Evolutionary conservation across 2,329 filamentous ascomycete genomes (phyloP), one percentile per base, ranked within the genome.

Genomic region (Zalaria obscura): DNA sequence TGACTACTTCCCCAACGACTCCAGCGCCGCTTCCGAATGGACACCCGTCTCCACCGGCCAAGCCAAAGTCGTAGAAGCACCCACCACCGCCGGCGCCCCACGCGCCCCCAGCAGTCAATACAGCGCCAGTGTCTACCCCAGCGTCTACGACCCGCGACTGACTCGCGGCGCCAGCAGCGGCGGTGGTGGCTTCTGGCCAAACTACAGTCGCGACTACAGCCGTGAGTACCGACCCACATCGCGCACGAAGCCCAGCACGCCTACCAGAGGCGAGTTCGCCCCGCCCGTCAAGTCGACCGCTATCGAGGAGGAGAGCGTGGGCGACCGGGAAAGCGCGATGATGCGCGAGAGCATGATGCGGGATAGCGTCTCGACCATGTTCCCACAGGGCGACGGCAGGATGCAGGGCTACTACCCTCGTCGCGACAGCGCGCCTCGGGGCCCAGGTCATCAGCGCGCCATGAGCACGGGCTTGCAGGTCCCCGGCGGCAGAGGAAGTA

Each of bases 41-140:
- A 55, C 55, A 10, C 55, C 54, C 3, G 53, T 54, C 29, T 25
- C 31, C 4, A 36, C 37, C 2, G 27, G 38, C 28, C 35, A n/a
- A 3, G 41, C 41, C 3, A 31, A 39, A 38, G 31, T 10, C 18
- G 35, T 38, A 4, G 40, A 44, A 35, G 35, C 35, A 8, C 37
- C 27, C 25, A 27, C 42, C 29, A 43, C 41, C 33, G 41, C 25
- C 5, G 41, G 35, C 28, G 35, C 35, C 34, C 31, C 40, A 42
- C 36, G 59, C 29, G 60, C 58, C 4, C 50, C 60, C 4, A 69
- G 64, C 51, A 68, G 66, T 47, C 50, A 56, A 35, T 68, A 68
- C 53, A 65, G 63, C 28, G 55, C 56, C 44, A 65, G 61, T 36
- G 38, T 54, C 40, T 55, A 65, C 44, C 50, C 57, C 10, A 56